Base-by-base conservation (phyloP, 202 grass and related monocot genomes). In the Panicum hallii region DNA sequence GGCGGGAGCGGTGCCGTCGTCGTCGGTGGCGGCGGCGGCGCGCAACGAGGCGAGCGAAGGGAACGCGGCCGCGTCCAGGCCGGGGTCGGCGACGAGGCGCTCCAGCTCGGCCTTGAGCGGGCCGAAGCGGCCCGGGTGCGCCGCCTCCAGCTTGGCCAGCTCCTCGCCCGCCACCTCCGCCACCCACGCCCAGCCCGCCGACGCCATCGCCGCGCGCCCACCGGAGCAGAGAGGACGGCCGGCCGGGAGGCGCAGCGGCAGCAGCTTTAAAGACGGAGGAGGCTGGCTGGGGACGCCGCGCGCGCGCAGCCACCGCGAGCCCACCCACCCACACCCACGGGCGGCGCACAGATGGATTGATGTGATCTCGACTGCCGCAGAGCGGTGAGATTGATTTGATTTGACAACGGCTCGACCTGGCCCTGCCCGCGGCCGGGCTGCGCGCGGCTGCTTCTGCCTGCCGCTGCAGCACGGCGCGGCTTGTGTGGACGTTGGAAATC, bases 91-190 rank as follows among this genome's bases (percentile, higher is more conserved):
- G 76, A 90, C 58, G 81, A 90, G 66, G 70, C 75, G 85, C 70
- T 64, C 26, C 36, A 90, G 85, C 69, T 90, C 89, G 89, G 82
- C 85, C 89, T 90, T 90, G 85, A 87, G 89, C 81, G 64, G 76
- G 81, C 40, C 89, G 81, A 87, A 63, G 55, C 81, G 89, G 69
- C 80, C 85, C 63, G 89, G 89, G 70, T 90, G 89, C 76, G 76
- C 70, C 23, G 70, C 85, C 55, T 90, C 89, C 70, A 90, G 89
- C 85, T 84, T 90, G 38, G 76, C 84, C 54, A 90, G 81, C 81
- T 90, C 89, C 76, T 87, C 85, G 20, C 63, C 48, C 41, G 89
- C 89, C 55, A 81, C 81, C 55, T 79, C 81, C 55, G 81, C 85
- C 85, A 91, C 58, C 89, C 89, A 91, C 55, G 63, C 63, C 85